phyloP scores from a whole-genome alignment of 169 alveolate species.

The Eimeria praecox region DNA sequence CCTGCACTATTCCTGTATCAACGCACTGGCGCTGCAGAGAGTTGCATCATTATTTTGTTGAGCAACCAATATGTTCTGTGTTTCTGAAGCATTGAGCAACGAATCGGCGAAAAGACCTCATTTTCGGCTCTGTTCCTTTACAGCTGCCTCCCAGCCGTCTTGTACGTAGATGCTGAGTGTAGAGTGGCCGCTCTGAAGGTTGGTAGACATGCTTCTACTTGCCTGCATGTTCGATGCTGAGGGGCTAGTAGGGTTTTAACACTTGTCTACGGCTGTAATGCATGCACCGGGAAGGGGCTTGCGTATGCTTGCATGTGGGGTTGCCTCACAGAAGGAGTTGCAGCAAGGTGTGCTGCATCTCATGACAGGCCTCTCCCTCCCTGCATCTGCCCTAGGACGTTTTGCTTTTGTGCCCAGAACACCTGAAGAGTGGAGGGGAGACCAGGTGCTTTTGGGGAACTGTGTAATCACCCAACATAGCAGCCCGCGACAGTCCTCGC shows the following conservation, averaged over 20 bases:
- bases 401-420: not conserved
- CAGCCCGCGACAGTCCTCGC: not conserved
- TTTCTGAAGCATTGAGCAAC: not conserved
- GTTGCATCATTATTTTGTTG: not conserved
- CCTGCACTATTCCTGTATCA: constrained; percentile 18
- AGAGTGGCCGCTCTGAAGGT: not conserved
- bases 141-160: not conserved
- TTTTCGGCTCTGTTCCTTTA: not conserved
- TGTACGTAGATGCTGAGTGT: not conserved
- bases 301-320: not conserved
- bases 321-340: not conserved
- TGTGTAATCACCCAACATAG: not conserved
- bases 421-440: not conserved
- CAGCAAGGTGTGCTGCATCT: not conserved
- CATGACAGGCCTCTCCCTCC: not conserved
- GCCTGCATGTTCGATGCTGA: not conserved
- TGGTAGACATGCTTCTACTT: not conserved
- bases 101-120: not conserved
- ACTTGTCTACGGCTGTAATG: not conserved
- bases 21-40: not conserved
- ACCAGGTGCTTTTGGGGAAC: not conserved
- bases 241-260: not conserved
- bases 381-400: not conserved
- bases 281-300: not conserved
- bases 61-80: not conserved